phyloP scores from a whole-genome alignment of 2,329 filamentous ascomycete species.

The Aspergillus quadrilineatus region DNA sequence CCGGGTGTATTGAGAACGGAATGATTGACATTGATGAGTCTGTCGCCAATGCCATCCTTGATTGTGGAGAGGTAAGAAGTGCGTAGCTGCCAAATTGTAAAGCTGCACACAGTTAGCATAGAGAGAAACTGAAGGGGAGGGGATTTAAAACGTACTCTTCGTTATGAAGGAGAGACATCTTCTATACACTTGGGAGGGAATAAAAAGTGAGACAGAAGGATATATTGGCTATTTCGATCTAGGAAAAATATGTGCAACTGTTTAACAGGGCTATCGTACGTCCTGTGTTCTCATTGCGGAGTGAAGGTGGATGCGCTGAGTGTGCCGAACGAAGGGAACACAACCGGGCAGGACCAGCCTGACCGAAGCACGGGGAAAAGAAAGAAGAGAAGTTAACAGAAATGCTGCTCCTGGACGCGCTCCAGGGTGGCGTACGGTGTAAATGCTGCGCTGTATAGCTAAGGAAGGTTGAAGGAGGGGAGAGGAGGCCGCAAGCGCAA shows the following conservation, averaged over 20 bases:
- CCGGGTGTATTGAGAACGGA: constrained; percentile 63
- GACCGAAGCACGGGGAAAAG: constrained; percentile 11
- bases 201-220: background rate
- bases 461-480: background rate
- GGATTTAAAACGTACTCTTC: constrained; percentile 46
- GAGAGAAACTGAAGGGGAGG: background rate
- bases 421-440: background rate
- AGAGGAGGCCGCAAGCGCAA: background rate
- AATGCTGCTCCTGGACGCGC: background rate
- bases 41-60: constrained; percentile 65
- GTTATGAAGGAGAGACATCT: constrained; percentile 52
- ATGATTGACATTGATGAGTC: constrained; percentile 64
- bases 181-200: constrained; percentile 9
- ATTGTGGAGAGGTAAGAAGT: constrained; percentile 63
- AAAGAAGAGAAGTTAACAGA: constrained; percentile 1
- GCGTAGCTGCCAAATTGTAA: constrained; percentile 65
- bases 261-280: constrained; percentile 1
- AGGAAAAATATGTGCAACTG: constrained; percentile 1
- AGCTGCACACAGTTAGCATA: constrained; percentile 43
- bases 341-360: constrained; percentile 38
- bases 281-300: constrained; percentile 16
- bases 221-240: constrained; percentile 2
- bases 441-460: constrained; percentile 2
- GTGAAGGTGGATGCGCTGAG: constrained; percentile 17
- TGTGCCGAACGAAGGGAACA: constrained; percentile 11